Evolutionary conservation across 2,329 filamentous ascomycete genomes (phyloP).

Genomic region (Sporothrix sp.): DNA sequence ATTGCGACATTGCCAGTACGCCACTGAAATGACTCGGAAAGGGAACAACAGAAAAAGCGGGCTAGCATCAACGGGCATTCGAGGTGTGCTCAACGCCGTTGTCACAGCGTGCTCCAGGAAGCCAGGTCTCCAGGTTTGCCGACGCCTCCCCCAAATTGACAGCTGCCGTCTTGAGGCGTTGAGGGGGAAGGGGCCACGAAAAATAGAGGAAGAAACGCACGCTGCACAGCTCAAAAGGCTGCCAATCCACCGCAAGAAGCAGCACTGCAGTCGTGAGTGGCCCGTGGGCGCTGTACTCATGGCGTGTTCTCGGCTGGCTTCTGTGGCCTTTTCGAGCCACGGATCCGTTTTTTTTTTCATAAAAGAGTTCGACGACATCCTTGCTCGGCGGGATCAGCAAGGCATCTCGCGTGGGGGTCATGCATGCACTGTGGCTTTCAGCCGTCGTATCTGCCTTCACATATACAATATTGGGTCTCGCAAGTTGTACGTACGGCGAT

Average conservation of each 20-base stretch:
- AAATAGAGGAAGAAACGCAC: not conserved
- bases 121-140: too few species aligned
- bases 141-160: too few species aligned
- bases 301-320: not conserved
- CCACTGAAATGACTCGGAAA: not conserved
- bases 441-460: too few species aligned
- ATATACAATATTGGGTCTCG: not conserved
- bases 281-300: not conserved
- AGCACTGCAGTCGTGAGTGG: not conserved
- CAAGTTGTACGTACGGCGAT: too few species aligned
- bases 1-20: not conserved
- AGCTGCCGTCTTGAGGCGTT: too few species aligned
- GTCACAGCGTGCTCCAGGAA: not conserved
- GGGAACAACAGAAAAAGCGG: not conserved
- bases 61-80: not conserved
- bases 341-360: not conserved
- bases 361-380: not conserved
- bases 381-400: slow-evolving; percentile 4
- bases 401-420: slow-evolving; percentile 9
- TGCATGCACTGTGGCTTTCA: not conserved
- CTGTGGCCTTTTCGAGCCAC: not conserved
- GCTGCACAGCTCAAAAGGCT: not conserved
- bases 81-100: too few species aligned
- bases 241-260: not conserved
- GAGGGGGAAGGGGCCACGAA: too few species aligned